Evolutionary conservation across 768 basidiomycete genomes (phyloP).

Genomic region (Boletales sp.): DNA sequence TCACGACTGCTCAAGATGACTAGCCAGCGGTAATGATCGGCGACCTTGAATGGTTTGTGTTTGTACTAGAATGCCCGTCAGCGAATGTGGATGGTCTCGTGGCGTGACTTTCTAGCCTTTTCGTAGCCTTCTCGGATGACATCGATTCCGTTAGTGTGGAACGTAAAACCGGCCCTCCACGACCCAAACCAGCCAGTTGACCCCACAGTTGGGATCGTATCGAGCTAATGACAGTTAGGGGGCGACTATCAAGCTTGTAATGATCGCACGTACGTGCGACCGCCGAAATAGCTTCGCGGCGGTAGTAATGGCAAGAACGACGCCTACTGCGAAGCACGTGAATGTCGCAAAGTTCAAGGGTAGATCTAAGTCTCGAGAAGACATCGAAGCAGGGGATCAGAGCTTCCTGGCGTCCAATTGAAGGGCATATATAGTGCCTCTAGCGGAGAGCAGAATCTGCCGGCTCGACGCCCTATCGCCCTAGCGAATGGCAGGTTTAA

Average conservation of each 20-base stretch:
- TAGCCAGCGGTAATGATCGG: conserved; percentile 33
- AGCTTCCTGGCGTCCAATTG: background rate
- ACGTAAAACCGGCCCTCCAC: conserved; percentile 19
- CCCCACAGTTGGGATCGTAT: conserved; percentile 30
- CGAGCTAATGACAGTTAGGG: conserved; percentile 8
- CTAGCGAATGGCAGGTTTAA: background rate
- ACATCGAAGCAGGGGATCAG: background rate
- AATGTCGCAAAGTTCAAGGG: background rate
- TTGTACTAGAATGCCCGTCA: conserved; percentile 20
- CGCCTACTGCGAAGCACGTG: background rate
- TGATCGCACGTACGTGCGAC: background rate
- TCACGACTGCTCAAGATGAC: conserved; percentile 33
- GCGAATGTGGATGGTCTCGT: background rate
- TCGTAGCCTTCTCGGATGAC: conserved; percentile 30
- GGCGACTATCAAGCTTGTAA: background rate
- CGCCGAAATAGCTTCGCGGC: background rate
- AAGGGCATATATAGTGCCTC: background rate
- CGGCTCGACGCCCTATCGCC: background rate
- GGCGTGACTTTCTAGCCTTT: conserved; percentile 17
- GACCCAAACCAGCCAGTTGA: conserved; percentile 25
- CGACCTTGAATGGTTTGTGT: conserved; percentile 28
- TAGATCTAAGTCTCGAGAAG: background rate
- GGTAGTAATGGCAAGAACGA: background rate
- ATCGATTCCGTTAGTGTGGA: conserved; percentile 13
- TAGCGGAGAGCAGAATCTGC: background rate